Evolutionary conservation across 1,284 basidiomycete genomes (phyloP), one percentile per base, ranked within the genome.

Genomic region (Phellopilus nigrolimitatus): DNA sequence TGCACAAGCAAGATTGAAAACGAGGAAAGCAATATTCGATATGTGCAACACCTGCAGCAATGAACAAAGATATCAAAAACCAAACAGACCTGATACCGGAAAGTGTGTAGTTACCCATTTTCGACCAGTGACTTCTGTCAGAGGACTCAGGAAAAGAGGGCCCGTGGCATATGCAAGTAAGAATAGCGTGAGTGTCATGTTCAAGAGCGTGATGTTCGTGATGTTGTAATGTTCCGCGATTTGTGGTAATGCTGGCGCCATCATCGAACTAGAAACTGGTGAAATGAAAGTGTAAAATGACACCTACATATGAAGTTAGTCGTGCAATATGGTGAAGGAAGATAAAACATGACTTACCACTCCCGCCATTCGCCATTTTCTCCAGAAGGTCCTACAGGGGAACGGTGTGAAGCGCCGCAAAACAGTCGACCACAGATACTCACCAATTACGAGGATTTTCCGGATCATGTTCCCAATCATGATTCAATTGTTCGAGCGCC

Each of bases 91-190:
- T 19, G 47, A 28, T 13, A 7, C 25, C 6, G 25, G 22, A 27
- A 22, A 19, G 9, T 13, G 28, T 15, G 17, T 45, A 61, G 72
- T 41, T 57, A 82, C 83, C 82, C 80, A 84, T 63, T 68, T 75
- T 38, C 87, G 78, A n/a, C 87, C 86, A 59, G 84, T 85, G 66
- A 88, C 84, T 63, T 89, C 88, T 2, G 84, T 86, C 12, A 89
- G 58, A 0, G 90, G 90, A 0, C 82, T 84, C 22, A 84, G 70
- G 53, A 89, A 63, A 1, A 88, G 67, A n/a, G 86, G 86, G 46
- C 80, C 85, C 43, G 89, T 64, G 1, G 82, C 88, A 61, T 84
- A 88, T 0, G 88, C 87, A 0, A 91, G 64, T 34, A 93, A 65
- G 64, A 88, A 93, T 38, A 91, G 78, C 59, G 80, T 82, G 28